Base-by-base conservation (phyloP, 129 eudicot genomes). In the Glebionis coronaria region DNA sequence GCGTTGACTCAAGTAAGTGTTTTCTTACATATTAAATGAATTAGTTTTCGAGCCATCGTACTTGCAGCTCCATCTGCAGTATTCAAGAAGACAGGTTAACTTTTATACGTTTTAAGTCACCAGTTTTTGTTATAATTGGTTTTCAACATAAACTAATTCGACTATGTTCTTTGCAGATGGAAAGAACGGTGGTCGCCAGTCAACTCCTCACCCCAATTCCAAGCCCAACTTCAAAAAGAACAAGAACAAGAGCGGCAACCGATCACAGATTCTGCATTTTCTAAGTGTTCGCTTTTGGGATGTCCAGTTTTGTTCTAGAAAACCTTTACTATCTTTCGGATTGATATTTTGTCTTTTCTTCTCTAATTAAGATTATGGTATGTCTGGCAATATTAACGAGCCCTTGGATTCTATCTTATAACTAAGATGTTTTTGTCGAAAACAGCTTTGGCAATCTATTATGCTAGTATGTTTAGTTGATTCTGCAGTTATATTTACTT, bases 1-100 rank as follows among this genome's bases (percentile, higher is more conserved):
- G 90, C 98, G 38, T 15, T 85, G 50, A 69, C 63, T 67, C 98
- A 88, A 76, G 97, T 91, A 79, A 67, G 78, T 1, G 29, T 50
- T 9, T 27, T 31, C 52, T 38, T 44, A 73, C n/a, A n/a, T n/a
- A n/a, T n/a, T n/a, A n/a, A n/a, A n/a, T n/a, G n/a, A n/a, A n/a
- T n/a, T n/a, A n/a, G n/a, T n/a, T n/a, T n/a, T n/a, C n/a, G n/a
- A n/a, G n/a, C n/a, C n/a, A n/a, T n/a, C n/a, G n/a, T n/a, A n/a
- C n/a, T n/a, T n/a, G n/a, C n/a, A n/a, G n/a, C n/a, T n/a, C n/a
- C n/a, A n/a, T n/a, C n/a, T n/a, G n/a, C n/a, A n/a, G n/a, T n/a
- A n/a, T n/a, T n/a, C n/a, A n/a, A 72, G 15, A 86, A 86, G 73
- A 25, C 82, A 76, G 89, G 89, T 83, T 4, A 10, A 10, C 4